Conservation (phyloP, 1,284 basidiomycete species). For the Coniferiporia sulphurascens region DNA sequence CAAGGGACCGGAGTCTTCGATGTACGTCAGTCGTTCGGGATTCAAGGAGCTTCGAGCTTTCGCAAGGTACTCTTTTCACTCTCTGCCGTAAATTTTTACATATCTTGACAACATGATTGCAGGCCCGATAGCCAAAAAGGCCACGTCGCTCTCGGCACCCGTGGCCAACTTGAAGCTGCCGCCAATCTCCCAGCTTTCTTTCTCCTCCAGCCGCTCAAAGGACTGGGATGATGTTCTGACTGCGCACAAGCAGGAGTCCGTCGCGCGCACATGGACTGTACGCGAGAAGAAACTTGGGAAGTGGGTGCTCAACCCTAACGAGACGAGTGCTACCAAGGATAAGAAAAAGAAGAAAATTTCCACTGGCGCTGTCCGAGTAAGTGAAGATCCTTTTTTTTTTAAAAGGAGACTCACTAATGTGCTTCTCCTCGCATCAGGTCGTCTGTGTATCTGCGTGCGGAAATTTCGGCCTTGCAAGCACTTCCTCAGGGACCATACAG, state of each 20-base stretch:
- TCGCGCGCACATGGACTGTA: slow-evolving; percentile 85
- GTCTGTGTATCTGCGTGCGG: slow-evolving; percentile 93
- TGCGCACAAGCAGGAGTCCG: slow-evolving; percentile 76
- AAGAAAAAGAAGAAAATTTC: slow-evolving; percentile 33
- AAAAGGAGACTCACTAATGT: not conserved
- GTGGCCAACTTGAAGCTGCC: slow-evolving; percentile 80
- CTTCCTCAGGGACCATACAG: slow-evolving; percentile 71
- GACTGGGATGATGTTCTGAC: slow-evolving; percentile 99
- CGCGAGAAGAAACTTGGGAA: slow-evolving; percentile 79
- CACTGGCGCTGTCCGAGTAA: slow-evolving; percentile 61
- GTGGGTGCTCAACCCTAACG: slow-evolving; percentile 50
- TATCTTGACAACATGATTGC: slow-evolving; percentile 6
- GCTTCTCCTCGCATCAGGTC: slow-evolving; percentile 40
- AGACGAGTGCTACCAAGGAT: slow-evolving; percentile 41
- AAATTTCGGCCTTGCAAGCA: slow-evolving; percentile 88
- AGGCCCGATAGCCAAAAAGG: slow-evolving; percentile 86
- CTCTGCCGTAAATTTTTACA: not conserved
- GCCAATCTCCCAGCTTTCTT: slow-evolving; percentile 71
- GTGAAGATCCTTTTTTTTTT: slow-evolving; percentile 16
- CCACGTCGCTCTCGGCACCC: slow-evolving; percentile 75
- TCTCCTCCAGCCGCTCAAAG: slow-evolving; percentile 78
- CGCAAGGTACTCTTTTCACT: slow-evolving; percentile 62
- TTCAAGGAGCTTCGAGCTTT: slow-evolving; percentile 89
- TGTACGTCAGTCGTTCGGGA: slow-evolving; percentile 92
- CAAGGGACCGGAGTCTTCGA: slow-evolving; percentile 82